A percentile compares a stretch with the other conserved stretches of the same genome.
Conservation (phyloP, 495 filamentous ascomycete species). For the Cercophora sp. region DNA sequence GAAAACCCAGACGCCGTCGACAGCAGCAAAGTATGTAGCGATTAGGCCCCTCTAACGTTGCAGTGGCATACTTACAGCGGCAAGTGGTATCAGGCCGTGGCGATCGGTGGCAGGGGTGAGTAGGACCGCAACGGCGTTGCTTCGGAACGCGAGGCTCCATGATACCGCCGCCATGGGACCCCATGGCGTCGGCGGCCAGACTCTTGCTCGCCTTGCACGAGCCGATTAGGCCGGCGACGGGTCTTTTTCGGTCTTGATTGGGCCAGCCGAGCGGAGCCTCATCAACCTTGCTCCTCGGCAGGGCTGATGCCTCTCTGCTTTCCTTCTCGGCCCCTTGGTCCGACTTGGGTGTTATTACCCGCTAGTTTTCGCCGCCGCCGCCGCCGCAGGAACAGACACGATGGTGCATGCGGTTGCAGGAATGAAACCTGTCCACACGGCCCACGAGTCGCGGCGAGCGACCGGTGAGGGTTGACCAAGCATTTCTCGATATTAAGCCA, state of each 20-base stretch:
- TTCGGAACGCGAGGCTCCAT: neutral
- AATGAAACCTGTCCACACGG: neutral
- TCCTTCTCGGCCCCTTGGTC: constrained; percentile 16
- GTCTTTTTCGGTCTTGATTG: constrained; percentile 6
- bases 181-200: too few species aligned
- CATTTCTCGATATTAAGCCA: constrained; percentile 11
- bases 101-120: neutral
- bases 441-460: neutral
- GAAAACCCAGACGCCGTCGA: too few species aligned
- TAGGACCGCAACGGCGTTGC: neutral
- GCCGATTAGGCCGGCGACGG: constrained; percentile 6
- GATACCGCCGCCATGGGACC: too few species aligned
- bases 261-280: constrained; percentile 10
- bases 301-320: constrained; percentile 13
- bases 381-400: neutral
- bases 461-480: constrained; percentile 6
- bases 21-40: too few species aligned
- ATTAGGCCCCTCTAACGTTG: too few species aligned
- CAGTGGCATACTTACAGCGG: too few species aligned
- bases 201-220: neutral
- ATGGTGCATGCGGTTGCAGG: neutral
- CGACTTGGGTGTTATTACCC: constrained; percentile 4
- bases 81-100: too few species aligned
- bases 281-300: constrained; percentile 3
- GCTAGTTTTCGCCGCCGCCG: too few species aligned